Evolutionary conservation across 805 yeast genomes (phyloP).

Genomic region (Myxozyma melibiosi): DNA sequence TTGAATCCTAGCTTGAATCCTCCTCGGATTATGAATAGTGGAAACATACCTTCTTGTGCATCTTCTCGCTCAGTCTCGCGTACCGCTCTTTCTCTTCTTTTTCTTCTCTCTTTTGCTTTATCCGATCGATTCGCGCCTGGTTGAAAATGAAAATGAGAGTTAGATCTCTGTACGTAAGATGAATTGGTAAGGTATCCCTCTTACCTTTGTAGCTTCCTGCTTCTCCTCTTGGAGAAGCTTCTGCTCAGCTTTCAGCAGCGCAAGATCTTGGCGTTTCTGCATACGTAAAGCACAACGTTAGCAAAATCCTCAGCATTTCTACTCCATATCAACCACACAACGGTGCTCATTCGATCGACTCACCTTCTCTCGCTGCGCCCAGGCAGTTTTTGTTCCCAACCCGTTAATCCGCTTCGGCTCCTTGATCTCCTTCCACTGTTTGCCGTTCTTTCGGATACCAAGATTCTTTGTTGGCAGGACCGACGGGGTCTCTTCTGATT

Average conservation of each 20-base stretch:
- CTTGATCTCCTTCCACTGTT: conserved; percentile 45
- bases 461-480: conserved; percentile 2
- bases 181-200: conserved; percentile 17
- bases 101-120: conserved; percentile 50
- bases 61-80: conserved; percentile 75
- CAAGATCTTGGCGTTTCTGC: conserved; percentile 57
- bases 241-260: conserved; percentile 67
- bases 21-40: no score
- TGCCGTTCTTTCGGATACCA: conserved; percentile 25
- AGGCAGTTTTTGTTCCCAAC: conserved; percentile 59
- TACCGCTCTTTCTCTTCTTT: conserved; percentile 89
- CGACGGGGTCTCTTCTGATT: not conserved
- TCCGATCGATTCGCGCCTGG: conserved; percentile 62
- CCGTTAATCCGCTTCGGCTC: conserved; percentile 40
- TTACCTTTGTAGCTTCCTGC: conserved; percentile 52
- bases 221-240: conserved; percentile 74
- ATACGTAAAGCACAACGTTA: not conserved
- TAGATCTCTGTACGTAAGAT: not conserved
- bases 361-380: conserved; percentile 67
- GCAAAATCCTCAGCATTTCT: not conserved
- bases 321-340: no score
- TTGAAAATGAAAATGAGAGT: not conserved
- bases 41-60: conserved; percentile 74
- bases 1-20: no score
- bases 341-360: no score